Base-by-base conservation (phyloP, 352 stramenopile species). In the Aphanomyces invadans region DNA sequence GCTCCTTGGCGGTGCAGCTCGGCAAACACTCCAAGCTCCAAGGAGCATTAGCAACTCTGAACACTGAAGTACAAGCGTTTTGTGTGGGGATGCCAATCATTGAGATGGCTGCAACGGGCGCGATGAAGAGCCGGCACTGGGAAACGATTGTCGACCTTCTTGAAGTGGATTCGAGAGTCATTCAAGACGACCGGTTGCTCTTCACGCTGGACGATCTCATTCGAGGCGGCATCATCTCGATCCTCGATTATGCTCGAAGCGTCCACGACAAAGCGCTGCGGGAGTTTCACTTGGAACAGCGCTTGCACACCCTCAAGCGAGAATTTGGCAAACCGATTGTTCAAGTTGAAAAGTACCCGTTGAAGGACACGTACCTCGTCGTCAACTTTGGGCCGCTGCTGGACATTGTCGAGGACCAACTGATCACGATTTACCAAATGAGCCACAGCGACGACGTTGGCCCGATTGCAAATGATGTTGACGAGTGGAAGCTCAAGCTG, bases 191-290 rank as follows among this genome's bases (percentile, higher is more conserved):
- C 19, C 56, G 54, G 32, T 33, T 67, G 0, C 31, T 57, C 19
- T 67, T 67, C 21, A 57, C 60, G 25, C 42, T 67, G 17, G 60
- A 67, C 32, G 60, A 67, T 28, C 49, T 67, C n/a, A 23, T 67
- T 17, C n/a, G 32, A 15, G 42, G 28, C 11, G 60, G 60, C 15
- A 60, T 60, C n/a, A 26, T 67, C 10, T 48, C 42, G 11, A 26
- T 59, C 19, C 23, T 67, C 15, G 42, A 53, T 44, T 33, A 23
- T 32, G 49, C 29, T n/a, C 17, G 44, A 12, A 42, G 12, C 5
- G 32, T 67, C 3, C 46, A 59, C 21, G 15, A n/a, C 2, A 67
- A 49, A 21, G 60, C 60, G 7, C 11, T 57, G 11, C 21, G n/a
- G 4, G 60, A 67, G 25, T 59, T 44, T 23, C 11, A 21, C 0